Conservation (phyloP, 73 alveolate species). For the Uronychia setigera region DNA sequence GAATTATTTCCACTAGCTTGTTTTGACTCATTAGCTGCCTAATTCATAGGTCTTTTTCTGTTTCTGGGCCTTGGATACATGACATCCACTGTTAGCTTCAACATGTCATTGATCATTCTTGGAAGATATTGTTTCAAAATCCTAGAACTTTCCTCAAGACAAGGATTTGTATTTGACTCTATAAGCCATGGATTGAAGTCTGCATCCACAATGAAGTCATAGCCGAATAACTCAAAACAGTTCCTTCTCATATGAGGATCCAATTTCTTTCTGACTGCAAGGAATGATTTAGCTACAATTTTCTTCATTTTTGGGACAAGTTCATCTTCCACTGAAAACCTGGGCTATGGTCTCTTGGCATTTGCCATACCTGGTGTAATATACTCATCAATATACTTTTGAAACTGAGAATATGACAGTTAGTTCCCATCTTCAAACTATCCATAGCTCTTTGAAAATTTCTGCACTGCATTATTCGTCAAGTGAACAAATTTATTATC, state of each 20-base stretch:
- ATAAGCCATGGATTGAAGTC: constrained; percentile 88
- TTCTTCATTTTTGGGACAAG: constrained; percentile 66
- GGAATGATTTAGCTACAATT: constrained; percentile 57
- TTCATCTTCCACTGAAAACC: too few relatives aligned
- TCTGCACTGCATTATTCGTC: constrained; percentile 88
- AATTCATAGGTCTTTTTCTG: too few relatives aligned
- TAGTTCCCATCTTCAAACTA: constrained; percentile 91
- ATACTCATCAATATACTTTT: constrained; percentile 72
- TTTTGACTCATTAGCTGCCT: too few relatives aligned
- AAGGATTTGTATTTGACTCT: constrained; percentile 95
- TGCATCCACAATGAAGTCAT: constrained; percentile 90
- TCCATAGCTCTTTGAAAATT: constrained; percentile 77
- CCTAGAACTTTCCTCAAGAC: constrained; percentile 88
- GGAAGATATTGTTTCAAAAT: constrained; percentile 79
- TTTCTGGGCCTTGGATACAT: constrained; percentile 56
- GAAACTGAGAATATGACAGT: constrained; percentile 73
- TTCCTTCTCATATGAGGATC: constrained; percentile 73
- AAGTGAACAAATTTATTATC: constrained; percentile 83
- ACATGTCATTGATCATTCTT: constrained; percentile 90
- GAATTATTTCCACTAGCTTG: too few relatives aligned
- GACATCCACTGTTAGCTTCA: constrained; percentile 74
- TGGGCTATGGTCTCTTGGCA: constrained; percentile 41
- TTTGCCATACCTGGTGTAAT: constrained; percentile 24
- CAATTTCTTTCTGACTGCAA: constrained; percentile 78
- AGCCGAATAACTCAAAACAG: constrained; percentile 94